These are phyloP conservation scores for Cucurbitaria berberidis DNA, from an alignment of 2,329 filamentous ascomycete species.

Conservation along the genomic window DNA sequence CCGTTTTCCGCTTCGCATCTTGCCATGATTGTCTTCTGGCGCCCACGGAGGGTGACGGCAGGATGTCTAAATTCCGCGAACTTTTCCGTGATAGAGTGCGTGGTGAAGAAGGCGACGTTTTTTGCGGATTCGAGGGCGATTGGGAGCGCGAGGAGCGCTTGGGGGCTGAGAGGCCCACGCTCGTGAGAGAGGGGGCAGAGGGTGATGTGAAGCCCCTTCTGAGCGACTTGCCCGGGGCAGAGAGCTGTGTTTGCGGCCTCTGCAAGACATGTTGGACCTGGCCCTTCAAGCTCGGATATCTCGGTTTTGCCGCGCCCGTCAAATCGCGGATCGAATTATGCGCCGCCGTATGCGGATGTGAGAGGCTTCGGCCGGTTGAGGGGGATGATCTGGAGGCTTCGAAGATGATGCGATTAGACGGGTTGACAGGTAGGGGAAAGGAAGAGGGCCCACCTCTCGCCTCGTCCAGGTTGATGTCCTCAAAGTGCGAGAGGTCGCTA, in stretches of 20 bases:
- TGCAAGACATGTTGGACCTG: constrained; percentile 45
- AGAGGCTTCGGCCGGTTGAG: constrained; percentile 21
- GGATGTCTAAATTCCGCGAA: constrained; percentile 41
- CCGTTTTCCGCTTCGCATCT: constrained; percentile 67
- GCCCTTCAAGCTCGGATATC: constrained; percentile 50
- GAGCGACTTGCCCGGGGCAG: constrained; percentile 47
- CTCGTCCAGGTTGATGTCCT: constrained; percentile 88
- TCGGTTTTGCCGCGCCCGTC: constrained; percentile 44
- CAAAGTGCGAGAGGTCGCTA: constrained; percentile 82
- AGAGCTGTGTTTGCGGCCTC: constrained; percentile 42
- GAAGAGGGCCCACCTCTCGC: constrained; percentile 47
- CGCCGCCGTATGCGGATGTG: constrained; percentile 18
- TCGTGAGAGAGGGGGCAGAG: constrained; percentile 43
- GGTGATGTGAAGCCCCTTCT: constrained; percentile 52
- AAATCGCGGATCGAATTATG: constrained; percentile 47
- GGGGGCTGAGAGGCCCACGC: constrained; percentile 38
- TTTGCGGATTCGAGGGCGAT: constrained; percentile 40
- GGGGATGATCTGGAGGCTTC: constrained; percentile 33
- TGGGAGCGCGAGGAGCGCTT: constrained; percentile 46
- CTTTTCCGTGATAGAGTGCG: constrained; percentile 43
- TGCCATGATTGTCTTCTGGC: constrained; percentile 67
- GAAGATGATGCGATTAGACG: constrained; percentile 40
- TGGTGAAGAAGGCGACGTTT: constrained; percentile 30
- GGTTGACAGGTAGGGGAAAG: constrained; percentile 52
- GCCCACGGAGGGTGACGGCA: constrained; percentile 33